These are phyloP conservation scores for Marchantia polymorpha DNA, from an alignment of 225 moss, liverwort and hornwort genomes.

Conservation along the genomic window DNA sequence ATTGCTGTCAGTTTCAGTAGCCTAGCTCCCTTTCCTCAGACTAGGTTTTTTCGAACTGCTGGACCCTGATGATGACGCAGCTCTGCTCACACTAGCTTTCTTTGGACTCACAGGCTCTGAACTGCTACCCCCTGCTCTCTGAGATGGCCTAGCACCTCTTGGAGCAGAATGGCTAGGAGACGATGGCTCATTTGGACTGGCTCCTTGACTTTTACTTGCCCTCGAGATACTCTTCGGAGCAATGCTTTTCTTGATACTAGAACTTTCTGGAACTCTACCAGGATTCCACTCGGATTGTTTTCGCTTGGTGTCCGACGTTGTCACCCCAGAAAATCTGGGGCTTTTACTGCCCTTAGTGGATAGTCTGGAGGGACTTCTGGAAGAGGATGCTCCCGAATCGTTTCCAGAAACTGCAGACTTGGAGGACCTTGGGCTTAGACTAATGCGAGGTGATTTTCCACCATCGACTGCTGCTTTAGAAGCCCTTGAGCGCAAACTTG, in stretches of 20 bases:
- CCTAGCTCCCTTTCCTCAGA: not conserved
- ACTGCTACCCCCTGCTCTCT: not conserved
- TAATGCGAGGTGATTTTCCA: not conserved
- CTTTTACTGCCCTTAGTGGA: not conserved
- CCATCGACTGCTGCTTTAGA: too few species aligned
- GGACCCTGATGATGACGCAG: not conserved
- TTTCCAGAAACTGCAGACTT: not conserved
- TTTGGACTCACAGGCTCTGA: not conserved
- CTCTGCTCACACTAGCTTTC: not conserved
- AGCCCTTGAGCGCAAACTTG: not conserved
- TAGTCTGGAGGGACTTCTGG: not conserved
- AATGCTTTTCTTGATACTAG: conserved; percentile 8
- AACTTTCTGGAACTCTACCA: not conserved
- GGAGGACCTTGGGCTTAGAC: conserved; percentile 1
- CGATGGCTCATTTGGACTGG: not conserved
- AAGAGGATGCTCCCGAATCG: not conserved
- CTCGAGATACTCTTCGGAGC: too few species aligned
- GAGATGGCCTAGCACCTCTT: too few species aligned
- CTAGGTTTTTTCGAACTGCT: not conserved
- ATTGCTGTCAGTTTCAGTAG: not conserved
- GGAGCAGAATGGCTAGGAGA: not conserved
- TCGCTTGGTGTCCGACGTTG: not conserved
- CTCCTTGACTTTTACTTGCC: conserved; percentile 3
- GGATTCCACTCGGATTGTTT: conserved; percentile 2
- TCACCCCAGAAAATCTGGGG: not conserved